phyloP scores from a whole-genome alignment of 306 rosid species.

The Glycine soja region DNA sequence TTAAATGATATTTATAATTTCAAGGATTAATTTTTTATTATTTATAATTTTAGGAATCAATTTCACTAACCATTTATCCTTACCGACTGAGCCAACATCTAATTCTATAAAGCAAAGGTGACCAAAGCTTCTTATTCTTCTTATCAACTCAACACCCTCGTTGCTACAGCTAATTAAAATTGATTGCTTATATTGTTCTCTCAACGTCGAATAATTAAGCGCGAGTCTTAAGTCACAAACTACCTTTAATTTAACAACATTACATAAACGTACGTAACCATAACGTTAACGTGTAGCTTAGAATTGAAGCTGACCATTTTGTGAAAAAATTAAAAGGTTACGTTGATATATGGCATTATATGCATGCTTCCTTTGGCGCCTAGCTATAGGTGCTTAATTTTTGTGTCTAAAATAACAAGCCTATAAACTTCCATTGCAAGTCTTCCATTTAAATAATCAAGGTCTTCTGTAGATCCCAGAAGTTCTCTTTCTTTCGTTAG shows the following conservation, averaged over 20 bases:
- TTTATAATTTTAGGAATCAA: too few species aligned
- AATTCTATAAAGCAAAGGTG: too few species aligned
- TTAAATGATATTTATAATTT: too few species aligned
- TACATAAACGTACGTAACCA: slow-evolving; percentile 13
- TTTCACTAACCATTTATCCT: too few species aligned
- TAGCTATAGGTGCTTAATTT: neutral
- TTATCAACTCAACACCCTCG: slow-evolving; percentile 18
- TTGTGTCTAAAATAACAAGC: neutral
- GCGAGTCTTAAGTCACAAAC: slow-evolving; percentile 28
- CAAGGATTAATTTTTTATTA: too few species aligned
- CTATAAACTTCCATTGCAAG: slow-evolving; percentile 19
- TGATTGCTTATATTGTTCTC: neutral
- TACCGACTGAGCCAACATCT: too few species aligned
- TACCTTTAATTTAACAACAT: neutral
- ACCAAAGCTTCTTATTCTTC: slow-evolving; percentile 9
- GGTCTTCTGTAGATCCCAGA: neutral
- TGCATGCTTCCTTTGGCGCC: neutral
- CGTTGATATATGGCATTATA: too few species aligned
- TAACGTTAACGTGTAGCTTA: slow-evolving; percentile 37
- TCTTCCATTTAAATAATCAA: neutral
- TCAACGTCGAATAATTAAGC: neutral
- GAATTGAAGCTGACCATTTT: neutral
- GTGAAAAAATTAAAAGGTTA: too few species aligned
- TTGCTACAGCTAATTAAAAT: neutral
- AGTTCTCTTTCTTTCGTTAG: too few species aligned